These are phyloP conservation scores for Aspergillus uvarum DNA, from an alignment of 2,329 filamentous ascomycete genomes.

Conservation along the genomic window DNA sequence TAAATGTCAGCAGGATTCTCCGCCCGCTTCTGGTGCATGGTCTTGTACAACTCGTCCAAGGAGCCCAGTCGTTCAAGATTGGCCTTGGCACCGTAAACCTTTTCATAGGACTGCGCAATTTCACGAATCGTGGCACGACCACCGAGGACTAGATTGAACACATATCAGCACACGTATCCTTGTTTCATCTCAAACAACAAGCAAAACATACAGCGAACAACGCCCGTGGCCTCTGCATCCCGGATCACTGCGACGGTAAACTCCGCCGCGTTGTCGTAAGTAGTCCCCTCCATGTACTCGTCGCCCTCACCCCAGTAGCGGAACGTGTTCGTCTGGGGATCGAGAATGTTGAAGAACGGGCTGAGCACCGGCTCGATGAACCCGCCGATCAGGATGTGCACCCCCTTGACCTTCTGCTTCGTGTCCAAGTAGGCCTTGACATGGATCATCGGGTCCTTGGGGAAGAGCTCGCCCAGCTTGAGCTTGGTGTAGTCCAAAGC, in stretches of 20 bases:
- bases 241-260: constrained; percentile 35
- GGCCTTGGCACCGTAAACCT: constrained; percentile 25
- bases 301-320: constrained; percentile 39
- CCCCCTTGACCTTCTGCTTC: constrained; percentile 38
- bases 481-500: constrained; percentile 41
- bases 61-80: constrained; percentile 26
- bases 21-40: constrained; percentile 24
- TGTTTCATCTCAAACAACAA: not conserved
- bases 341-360: constrained; percentile 24
- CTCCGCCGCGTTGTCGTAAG: constrained; percentile 39
- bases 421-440: constrained; percentile 41
- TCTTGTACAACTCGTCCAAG: constrained; percentile 28
- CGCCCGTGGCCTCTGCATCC: constrained; percentile 23
- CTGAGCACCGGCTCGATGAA: constrained; percentile 37
- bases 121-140: constrained; percentile 27
- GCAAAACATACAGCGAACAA: constrained; percentile 23
- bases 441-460: constrained; percentile 45
- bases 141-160: constrained; percentile 33
- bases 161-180: not conserved
- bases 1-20: constrained; percentile 17
- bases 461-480: constrained; percentile 35
- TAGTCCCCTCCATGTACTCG: constrained; percentile 41
- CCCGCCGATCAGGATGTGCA: constrained; percentile 43
- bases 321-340: constrained; percentile 27
- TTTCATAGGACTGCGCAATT: constrained; percentile 26